These are phyloP conservation scores for Mortierella sp. DNA, from an alignment of 371 early-diverging fungal species.

Conservation along the genomic window DNA sequence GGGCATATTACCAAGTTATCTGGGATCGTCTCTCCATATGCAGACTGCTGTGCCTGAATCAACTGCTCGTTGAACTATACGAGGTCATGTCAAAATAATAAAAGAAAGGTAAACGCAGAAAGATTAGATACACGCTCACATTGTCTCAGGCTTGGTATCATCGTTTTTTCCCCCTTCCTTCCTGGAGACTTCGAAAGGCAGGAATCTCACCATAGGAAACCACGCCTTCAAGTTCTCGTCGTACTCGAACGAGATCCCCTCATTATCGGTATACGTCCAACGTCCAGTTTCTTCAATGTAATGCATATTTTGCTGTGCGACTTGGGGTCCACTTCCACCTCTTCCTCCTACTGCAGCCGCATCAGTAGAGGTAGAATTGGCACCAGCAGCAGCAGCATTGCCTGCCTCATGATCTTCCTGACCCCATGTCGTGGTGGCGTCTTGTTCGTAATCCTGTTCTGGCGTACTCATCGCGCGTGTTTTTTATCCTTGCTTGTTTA, in stretches of 20 bases:
- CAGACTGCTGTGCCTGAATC: conserved; percentile 85
- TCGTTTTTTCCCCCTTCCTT: neutral
- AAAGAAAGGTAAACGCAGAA: neutral
- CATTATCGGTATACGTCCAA: conserved; percentile 82
- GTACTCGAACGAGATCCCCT: conserved; percentile 87
- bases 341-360: neutral
- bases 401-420: neutral
- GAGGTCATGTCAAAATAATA: neutral
- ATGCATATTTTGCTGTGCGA: conserved; percentile 63
- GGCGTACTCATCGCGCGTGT: conserved; percentile 18
- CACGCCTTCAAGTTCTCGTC: conserved; percentile 86
- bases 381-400: neutral
- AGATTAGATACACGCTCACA: neutral
- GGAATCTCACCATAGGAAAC: conserved; percentile 86
- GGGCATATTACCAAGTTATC: conserved; percentile 63
- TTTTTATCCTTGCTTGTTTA: neutral
- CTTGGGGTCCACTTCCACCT: conserved; percentile 27
- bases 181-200: too few species aligned
- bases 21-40: conserved; percentile 77
- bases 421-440: neutral
- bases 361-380: neutral
- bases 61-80: conserved; percentile 81
- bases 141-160: neutral
- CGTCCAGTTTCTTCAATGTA: conserved; percentile 78
- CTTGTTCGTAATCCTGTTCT: conserved; percentile 5